Evolutionary conservation across 768 basidiomycete species (phyloP), one percentile per base, ranked within the genome.

Genomic region (Boletus subparvulus): DNA sequence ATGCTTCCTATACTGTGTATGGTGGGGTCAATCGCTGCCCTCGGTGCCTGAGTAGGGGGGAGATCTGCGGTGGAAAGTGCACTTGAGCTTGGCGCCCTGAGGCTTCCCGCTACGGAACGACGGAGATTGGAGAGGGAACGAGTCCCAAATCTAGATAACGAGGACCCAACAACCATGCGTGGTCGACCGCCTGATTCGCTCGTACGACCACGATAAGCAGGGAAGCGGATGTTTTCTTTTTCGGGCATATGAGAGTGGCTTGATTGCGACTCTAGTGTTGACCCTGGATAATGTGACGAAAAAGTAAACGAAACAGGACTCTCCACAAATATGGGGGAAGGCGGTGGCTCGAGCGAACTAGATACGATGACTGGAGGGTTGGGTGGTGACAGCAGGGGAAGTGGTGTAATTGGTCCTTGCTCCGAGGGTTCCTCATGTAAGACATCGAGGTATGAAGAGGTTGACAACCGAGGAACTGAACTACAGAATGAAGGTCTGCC

Each of bases 1-100:
- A 91, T 88, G 53, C 77, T 83, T 45, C 79, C 85, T 17, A 74
- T 67, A 58, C 73, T 83, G 64, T 90, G 82, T 54, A 88, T 79
- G 45, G 79, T 83, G 36, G 87, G 84, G 52, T 75, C 73, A 19
- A 87, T 72, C 13, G 85, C 74, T 60, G 72, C 64, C 41, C 81
- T 71, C 53, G 71, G 63, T 62, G 42, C 47, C 36, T 61, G 65
- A 19, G 69, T 59, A 2, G 75, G 70, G n/a, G 77, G 77, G 19
- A 77, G 63, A 52, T 75, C 55, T 48, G 63, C 30, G 54, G 60
- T 67, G 19, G 60, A 62, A 16, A 65, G 54, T 13, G 63, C 61
- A 26, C 42, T 59, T 3, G 62, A 61, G 37, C 61, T 72, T 48
- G 63, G 60, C 8, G 42, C 42, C 48, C 26, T 21, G 45, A 73